Base-by-base conservation (phyloP, 768 basidiomycete species). In the Leccinum barrowsii region DNA sequence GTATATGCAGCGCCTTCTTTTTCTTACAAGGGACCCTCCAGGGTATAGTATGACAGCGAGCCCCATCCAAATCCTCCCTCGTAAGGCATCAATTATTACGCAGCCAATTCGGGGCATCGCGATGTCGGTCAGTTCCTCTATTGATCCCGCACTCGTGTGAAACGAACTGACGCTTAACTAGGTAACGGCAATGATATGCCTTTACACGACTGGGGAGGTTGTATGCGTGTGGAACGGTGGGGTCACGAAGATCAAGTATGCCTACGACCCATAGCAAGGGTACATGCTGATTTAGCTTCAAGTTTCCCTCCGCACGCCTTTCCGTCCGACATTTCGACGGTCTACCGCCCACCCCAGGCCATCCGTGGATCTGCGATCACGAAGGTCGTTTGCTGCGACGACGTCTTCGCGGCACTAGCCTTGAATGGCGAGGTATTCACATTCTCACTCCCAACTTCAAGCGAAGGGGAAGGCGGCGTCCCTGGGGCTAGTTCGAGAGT, bases 391-490 rank as follows among this genome's bases (percentile, higher is more conserved):
- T 83, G 81, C 51, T 89, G 86, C 61, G 94, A 94, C 19, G 85
- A 86, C 44, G 76, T 81, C 1, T 92, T 98, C 63, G 94, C 90
- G 0, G 90, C 92, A 0, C 75, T 98, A 4, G 89, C 91, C 0
- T 82, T 81, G 1, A 86, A 86, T 52, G 96, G 96, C n/a, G 96
- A 98, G 70, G 83, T 98, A 2, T 98, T 92, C 70, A 90, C 87
- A 0, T 97, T 95, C 67, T 75, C 80, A 3, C 72, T 83, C 1
- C 77, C 78, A 0, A 62, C 70, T 10, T 69, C 77, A 40, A 55
- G 71, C 17, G 75, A 77, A 22, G 63, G 67, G 19, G 67, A 68
- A 34, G 68, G 58, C 8, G 28, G 59, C 6, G 49, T 47, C 13
- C 4, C 60, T 15, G 54, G 55, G 4, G 52, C 48, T 3, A 32